Conservation (phyloP, 2,329 filamentous ascomycete genomes). For the Aureobasidium sp. region DNA sequence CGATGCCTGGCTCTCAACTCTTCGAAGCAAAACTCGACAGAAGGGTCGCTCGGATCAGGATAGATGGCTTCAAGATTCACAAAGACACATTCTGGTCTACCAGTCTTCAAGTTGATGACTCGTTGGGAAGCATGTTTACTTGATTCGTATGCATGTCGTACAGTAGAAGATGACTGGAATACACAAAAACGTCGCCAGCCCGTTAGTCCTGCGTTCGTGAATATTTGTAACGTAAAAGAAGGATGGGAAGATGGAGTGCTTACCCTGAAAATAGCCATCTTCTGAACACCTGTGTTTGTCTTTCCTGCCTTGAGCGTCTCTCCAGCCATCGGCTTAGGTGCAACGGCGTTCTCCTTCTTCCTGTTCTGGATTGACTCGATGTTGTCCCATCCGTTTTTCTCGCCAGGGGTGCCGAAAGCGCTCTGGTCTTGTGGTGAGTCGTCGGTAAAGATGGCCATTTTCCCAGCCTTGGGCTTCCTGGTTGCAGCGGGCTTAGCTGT, state of each 20-base stretch:
- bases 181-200: conserved; percentile 13
- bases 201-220: conserved; percentile 95
- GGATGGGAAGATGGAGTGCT: conserved; percentile 36
- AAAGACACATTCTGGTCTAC: conserved; percentile 76
- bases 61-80: conserved; percentile 82
- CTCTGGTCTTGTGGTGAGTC: conserved; percentile 32
- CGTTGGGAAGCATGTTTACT: conserved; percentile 57
- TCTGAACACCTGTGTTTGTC: conserved; percentile 64
- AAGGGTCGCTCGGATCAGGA: conserved; percentile 59
- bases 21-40: conserved; percentile 77
- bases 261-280: conserved; percentile 95
- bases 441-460: conserved; percentile 88
- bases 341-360: conserved; percentile 86
- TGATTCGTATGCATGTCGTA: conserved; percentile 12
- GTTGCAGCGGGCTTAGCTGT: conserved; percentile 36
- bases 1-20: conserved; percentile 73
- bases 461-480: conserved; percentile 62
- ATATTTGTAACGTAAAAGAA: conserved; percentile 50
- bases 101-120: conserved; percentile 71
- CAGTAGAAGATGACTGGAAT: conserved; percentile 14
- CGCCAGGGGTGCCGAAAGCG: conserved; percentile 36
- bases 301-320: conserved; percentile 84
- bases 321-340: conserved; percentile 82
- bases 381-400: conserved; percentile 74
- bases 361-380: conserved; percentile 80